Percentiles rank a stretch among this genome's conserved stretches.
These are phyloP conservation scores for Tothia fuscella DNA, from an alignment of 2,329 filamentous ascomycete genomes.

Conservation along the genomic window DNA sequence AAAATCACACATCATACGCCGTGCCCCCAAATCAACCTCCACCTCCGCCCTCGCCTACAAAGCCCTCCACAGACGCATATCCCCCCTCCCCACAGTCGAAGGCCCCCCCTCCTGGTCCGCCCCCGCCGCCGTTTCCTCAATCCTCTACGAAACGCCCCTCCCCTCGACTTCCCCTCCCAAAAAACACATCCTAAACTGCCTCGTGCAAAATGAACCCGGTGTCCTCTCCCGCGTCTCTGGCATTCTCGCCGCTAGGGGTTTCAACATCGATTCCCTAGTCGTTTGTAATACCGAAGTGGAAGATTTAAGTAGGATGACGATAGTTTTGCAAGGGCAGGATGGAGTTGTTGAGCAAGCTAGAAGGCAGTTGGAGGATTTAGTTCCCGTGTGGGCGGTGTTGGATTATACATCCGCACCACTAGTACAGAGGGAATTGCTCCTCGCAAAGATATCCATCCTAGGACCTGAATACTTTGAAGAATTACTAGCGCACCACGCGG, in stretches of 20 bases:
- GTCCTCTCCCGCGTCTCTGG: conserved; percentile 93
- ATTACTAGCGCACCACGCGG: conserved; percentile 85
- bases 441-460: conserved; percentile 93
- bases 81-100: conserved; percentile 66
- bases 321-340: conserved; percentile 90
- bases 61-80: conserved; percentile 81
- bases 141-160: conserved; percentile 93
- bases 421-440: conserved; percentile 86
- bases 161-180: conserved; percentile 76
- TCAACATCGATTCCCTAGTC: conserved; percentile 98
- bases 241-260: conserved; percentile 87
- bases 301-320: conserved; percentile 96
- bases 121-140: conserved; percentile 90
- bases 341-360: conserved; percentile 95
- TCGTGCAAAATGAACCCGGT: conserved; percentile 97
- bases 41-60: conserved; percentile 96
- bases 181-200: conserved; percentile 92
- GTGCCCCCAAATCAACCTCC: conserved; percentile 39
- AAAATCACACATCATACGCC: not conserved
- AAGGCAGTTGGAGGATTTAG: conserved; percentile 87
- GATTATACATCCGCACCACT: conserved; percentile 90
- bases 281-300: conserved; percentile 97
- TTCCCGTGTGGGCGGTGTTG: conserved; percentile 95
- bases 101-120: conserved; percentile 73
- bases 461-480: conserved; percentile 98